These are phyloP conservation scores for Colletotrichum neosansevieriae DNA, from an alignment of 2,329 filamentous ascomycete species.

Conservation along the genomic window DNA sequence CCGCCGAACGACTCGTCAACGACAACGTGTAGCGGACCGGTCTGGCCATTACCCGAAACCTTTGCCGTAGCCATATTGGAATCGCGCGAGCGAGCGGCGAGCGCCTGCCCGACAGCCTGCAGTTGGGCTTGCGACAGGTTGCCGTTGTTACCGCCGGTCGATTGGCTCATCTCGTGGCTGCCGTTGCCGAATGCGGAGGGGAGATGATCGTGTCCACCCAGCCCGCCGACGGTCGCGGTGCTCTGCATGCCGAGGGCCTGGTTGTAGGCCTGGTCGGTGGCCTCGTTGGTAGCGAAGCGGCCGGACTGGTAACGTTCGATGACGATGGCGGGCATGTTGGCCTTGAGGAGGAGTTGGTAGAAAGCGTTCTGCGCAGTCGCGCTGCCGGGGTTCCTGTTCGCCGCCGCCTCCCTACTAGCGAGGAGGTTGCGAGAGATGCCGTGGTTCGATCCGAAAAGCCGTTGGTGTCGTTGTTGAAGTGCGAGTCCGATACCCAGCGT, in stretches of 20 bases:
- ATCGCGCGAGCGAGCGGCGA: slow-evolving; percentile 78
- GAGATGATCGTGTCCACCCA: slow-evolving; percentile 27
- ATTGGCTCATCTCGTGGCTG: slow-evolving; percentile 45
- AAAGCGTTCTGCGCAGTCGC: slow-evolving; percentile 92
- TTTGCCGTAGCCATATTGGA: slow-evolving; percentile 71
- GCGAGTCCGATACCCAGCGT: slow-evolving; percentile 42
- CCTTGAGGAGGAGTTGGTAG: slow-evolving; percentile 89
- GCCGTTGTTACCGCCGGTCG: slow-evolving; percentile 48
- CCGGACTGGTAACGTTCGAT: slow-evolving; percentile 90
- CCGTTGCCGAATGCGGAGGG: slow-evolving; percentile 38
- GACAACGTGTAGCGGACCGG: slow-evolving; percentile 92
- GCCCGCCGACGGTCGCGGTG: slow-evolving; percentile 35
- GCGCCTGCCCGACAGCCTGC: slow-evolving; percentile 84
- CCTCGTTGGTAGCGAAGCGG: slow-evolving; percentile 83
- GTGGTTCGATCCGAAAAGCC: slow-evolving; percentile 57
- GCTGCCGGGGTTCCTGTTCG: slow-evolving; percentile 91
- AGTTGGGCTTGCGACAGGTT: slow-evolving; percentile 71
- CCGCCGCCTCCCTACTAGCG: slow-evolving; percentile 88
- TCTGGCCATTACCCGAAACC: slow-evolving; percentile 72
- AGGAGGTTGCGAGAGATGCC: slow-evolving; percentile 74
- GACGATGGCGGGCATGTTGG: slow-evolving; percentile 93
- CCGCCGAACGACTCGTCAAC: slow-evolving; percentile 89
- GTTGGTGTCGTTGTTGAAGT: slow-evolving; percentile 38
- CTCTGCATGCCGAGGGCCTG: slow-evolving; percentile 71
- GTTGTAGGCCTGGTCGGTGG: slow-evolving; percentile 82